phyloP scores from a whole-genome alignment of 2,329 filamentous ascomycete genomes.

The Xylariales sp. region DNA sequence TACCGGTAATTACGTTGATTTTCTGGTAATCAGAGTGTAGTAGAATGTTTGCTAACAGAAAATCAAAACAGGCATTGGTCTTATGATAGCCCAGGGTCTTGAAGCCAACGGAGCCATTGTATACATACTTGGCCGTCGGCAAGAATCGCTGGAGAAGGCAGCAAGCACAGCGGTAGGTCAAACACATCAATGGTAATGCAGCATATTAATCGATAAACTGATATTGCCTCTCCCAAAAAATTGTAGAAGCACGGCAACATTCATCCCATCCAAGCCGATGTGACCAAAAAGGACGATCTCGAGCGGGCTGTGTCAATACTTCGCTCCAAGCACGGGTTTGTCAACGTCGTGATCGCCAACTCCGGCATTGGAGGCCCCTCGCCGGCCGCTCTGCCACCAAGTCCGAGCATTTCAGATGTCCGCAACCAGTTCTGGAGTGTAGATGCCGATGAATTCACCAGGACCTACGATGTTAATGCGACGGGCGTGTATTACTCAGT shows the following conservation, averaged over 20 bases:
- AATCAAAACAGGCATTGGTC: constrained; percentile 55
- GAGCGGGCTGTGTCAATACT: constrained; percentile 51
- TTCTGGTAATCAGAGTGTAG: neutral
- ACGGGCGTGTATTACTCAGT: constrained; percentile 65
- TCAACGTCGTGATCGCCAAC: constrained; percentile 58
- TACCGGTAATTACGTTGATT: neutral
- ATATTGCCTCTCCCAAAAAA: too few species aligned
- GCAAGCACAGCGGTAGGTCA: constrained; percentile 31
- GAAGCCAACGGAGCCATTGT: constrained; percentile 37
- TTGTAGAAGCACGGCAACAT: constrained; percentile 56
- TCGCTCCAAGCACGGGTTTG: constrained; percentile 49
- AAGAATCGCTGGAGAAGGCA: constrained; percentile 30
- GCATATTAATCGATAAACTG: too few species aligned
- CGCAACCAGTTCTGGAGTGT: constrained; percentile 60
- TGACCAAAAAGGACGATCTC: constrained; percentile 60
- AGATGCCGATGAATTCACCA: constrained; percentile 54
- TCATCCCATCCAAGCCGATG: constrained; percentile 57
- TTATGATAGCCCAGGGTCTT: constrained; percentile 47
- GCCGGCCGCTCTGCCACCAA: constrained; percentile 46
- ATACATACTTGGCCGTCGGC: constrained; percentile 35
- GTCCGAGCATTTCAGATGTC: constrained; percentile 43
- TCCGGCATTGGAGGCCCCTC: constrained; percentile 59
- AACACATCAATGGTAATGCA: too few species aligned
- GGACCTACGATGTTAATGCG: constrained; percentile 60
- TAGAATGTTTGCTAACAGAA: neutral